phyloP scores from a whole-genome alignment of 2,329 filamentous ascomycete genomes.

The Cryphonectria carpinicola region DNA sequence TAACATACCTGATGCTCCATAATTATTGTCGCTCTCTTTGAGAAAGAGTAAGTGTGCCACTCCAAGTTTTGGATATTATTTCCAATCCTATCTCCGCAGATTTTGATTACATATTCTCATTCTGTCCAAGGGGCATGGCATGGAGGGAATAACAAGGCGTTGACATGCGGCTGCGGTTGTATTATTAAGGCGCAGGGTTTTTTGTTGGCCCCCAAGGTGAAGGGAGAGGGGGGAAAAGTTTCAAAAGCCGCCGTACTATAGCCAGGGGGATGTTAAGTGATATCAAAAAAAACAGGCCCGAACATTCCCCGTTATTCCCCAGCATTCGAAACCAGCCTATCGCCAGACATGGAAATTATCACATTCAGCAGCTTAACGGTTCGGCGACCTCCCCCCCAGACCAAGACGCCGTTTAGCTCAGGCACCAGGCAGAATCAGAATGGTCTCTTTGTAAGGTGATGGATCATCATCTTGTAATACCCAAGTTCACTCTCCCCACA shows the following conservation, averaged over 20 bases:
- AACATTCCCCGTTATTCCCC: neutral
- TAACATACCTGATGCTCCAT: neutral
- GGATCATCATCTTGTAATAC: neutral
- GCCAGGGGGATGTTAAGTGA: neutral
- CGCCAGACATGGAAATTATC: neutral
- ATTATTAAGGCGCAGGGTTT: neutral
- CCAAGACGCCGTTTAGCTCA: neutral
- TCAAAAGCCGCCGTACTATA: neutral
- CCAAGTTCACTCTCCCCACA: neutral
- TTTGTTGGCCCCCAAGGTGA: neutral
- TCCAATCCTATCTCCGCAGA: neutral
- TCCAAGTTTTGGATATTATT: neutral
- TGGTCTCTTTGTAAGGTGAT: neutral
- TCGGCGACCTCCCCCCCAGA: neutral
- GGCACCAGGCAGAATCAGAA: neutral
- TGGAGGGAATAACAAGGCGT: neutral
- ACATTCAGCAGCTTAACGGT: neutral
- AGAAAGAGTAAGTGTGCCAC: neutral
- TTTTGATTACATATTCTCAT: slow-evolving; percentile 3
- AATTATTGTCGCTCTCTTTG: neutral
- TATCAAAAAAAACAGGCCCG: neutral
- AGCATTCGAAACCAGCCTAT: neutral
- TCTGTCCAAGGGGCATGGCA: neutral
- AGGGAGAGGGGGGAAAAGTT: neutral
- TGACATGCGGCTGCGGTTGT: neutral